These are phyloP conservation scores for Zopfia rhizophila DNA, from an alignment of 2,329 filamentous ascomycete genomes.

Conservation along the genomic window DNA sequence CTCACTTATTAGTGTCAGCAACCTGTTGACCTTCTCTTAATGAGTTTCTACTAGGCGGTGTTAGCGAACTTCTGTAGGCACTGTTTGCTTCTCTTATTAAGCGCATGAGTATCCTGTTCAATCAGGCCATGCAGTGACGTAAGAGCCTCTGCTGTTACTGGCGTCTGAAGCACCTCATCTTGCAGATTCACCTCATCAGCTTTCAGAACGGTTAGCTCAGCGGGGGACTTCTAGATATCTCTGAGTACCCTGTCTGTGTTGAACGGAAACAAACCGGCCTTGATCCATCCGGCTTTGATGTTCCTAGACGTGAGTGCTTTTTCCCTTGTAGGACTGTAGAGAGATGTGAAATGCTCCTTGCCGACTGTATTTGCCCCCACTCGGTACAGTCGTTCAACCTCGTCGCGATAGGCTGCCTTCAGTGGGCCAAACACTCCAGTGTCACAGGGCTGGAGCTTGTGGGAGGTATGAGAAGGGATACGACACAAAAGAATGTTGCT, in stretches of 20 bases:
- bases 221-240: constrained; percentile 33
- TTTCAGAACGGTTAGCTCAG: constrained; percentile 25
- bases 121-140: constrained; percentile 25
- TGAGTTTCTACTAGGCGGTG: constrained; percentile 35
- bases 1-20: too few species aligned
- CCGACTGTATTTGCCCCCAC: constrained; percentile 27
- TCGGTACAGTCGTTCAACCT: constrained; percentile 31
- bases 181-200: constrained; percentile 19
- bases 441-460: constrained; percentile 34
- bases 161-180: constrained; percentile 32
- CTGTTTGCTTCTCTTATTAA: constrained; percentile 21
- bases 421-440: constrained; percentile 28
- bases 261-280: constrained; percentile 36
- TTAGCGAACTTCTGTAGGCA: constrained; percentile 28
- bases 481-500: constrained; percentile 48
- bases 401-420: constrained; percentile 36
- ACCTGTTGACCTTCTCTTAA: too few species aligned
- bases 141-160: constrained; percentile 27
- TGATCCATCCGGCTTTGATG: constrained; percentile 36
- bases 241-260: constrained; percentile 38
- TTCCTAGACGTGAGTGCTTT: constrained; percentile 36
- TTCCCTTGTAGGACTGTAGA: constrained; percentile 32
- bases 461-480: constrained; percentile 31
- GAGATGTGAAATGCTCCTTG: constrained; percentile 37
- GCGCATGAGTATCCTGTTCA: constrained; percentile 19